Evolutionary conservation across 2,329 filamentous ascomycete species (phyloP), one percentile per base, ranked within the genome.

Genomic region (Emmonsiellopsis sp.): DNA sequence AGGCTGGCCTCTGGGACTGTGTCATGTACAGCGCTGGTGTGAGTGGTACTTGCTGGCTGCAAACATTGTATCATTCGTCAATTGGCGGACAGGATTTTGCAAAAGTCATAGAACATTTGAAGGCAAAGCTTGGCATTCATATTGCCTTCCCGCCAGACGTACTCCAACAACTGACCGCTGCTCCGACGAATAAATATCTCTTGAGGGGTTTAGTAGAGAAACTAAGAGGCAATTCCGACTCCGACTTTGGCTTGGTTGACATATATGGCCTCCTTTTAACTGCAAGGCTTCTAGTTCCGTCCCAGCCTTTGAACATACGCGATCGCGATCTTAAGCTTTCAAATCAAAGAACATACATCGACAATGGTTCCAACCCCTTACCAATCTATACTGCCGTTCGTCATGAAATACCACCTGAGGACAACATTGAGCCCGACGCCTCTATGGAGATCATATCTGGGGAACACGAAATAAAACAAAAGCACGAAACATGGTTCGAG

Each of bases 361-460:
- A 87, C 50, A 79, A 85, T 56, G 93, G 93, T 1, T 81, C 86
- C 45, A 81, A 92, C 55, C 93, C 93, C 0, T 73, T 98, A 61
- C 93, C 93, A 0, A 96, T 98, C 49, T 98, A 98, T 64, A 95
- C 92, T 0, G 89, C 89, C 0, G 92, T 98, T 1, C 83, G 93
- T 7, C 93, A 98, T 64, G 93, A 98, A 68, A 97, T 98, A 26
- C 93, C 92, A 63, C 54, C 6, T 7, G 70, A 70, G 37, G 71
- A 68, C 57, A 65, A 61, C 5, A 65, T 61, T 52, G 64, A 8
- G 7, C 47, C 47, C 10, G 47, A 32, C 13, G 11, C 20, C 47
- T 41, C 35, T 31, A 49, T 40, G 47, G 13, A 49, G 13, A 37
- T 32, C 20, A 41, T 58, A 30, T 62, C 69, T 7, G 70, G 68